Base-by-base conservation (phyloP, 768 basidiomycete genomes). In the Russula earlei region DNA sequence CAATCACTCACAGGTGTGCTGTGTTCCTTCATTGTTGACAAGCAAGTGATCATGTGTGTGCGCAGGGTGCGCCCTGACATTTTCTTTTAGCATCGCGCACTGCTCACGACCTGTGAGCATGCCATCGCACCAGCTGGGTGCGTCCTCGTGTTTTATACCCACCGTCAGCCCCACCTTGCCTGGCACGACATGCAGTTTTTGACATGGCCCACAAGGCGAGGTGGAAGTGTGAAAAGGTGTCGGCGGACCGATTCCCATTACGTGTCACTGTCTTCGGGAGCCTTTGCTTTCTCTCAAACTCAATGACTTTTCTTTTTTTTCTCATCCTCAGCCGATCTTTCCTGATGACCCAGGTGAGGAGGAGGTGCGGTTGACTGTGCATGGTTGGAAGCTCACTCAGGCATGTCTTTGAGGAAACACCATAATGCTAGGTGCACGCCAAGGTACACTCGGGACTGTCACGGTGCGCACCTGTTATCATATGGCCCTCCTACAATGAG, bases 31-130 rank as follows among this genome's bases (percentile, higher is more conserved):
- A 27, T n/a, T n/a, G n/a, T n/a, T n/a, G n/a, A n/a, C n/a, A n/a
- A n/a, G n/a, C n/a, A n/a, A n/a, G n/a, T n/a, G n/a, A n/a, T n/a
- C n/a, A n/a, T n/a, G n/a, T n/a, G n/a, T n/a, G n/a, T n/a, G n/a
- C n/a, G n/a, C n/a, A n/a, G n/a, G n/a, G n/a, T n/a, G n/a, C n/a
- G n/a, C n/a, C n/a, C n/a, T n/a, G n/a, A n/a, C n/a, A n/a, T n/a
- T n/a, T n/a, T n/a, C n/a, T n/a, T n/a, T n/a, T n/a, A 95, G 85
- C 93, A 97, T 65, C 82, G 84, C 29, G 87, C 89, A 0, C 73
- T 97, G 19, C 75, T 96, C 7, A 74, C 74, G 22, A 84, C 91
- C 0, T 91, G 91, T 62, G 81, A 85, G 54, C 65, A 67, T 17
- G 74, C 66, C 2, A 68, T 60, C 56, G 25, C 67, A 2, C 11